Evolutionary conservation across 129 eudicot species (phyloP), one percentile per base, ranked within the genome.

Genomic region (Arctium lappa): DNA sequence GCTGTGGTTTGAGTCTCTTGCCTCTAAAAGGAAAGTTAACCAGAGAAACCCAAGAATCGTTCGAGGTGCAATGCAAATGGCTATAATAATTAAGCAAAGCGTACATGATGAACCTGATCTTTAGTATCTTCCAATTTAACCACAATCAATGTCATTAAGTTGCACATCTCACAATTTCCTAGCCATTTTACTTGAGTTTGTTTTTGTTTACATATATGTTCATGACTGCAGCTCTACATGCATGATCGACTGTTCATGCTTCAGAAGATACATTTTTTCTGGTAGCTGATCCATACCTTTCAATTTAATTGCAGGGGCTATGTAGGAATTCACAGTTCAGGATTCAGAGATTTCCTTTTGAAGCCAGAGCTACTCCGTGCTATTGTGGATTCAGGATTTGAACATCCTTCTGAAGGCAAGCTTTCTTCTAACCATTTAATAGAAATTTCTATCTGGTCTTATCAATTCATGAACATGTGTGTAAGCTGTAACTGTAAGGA

Each of bases 361-460:
- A 95, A 95, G 90, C 99, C 99, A 79, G 99, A 95, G 88, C 91
- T 95, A 72, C 91, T 95, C 29, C 93, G 99, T 48, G 97, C 99
- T 69, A 95, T 95, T 81, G 99, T 95, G 78, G 99, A 95, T 79
- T 95, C 97, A 8, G 99, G 99, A 60, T 93, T 95, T 88, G 99
- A 95, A 90, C 99, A 95, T 90, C 99, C 99, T 34, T 95, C 99
- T 7, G 99, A 93, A 95, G 99, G 99, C 97, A 95, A 90, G 92
- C 44, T 56, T 77, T 46, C 31, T 29, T 76, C 72, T 65, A 39
- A 56, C 30, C 8, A 5, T 36, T 72, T 32, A 72, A 56, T 32
- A 60, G 48, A 31, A 4, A 29, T 4, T 85, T 18, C 0, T 44
- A 65, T 75, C 68, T 60, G 27, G 69, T 80, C 8, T 16, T 72